These are phyloP conservation scores for Salvia hispanica DNA, from an alignment of 257 asterid genomes.

Conservation along the genomic window DNA sequence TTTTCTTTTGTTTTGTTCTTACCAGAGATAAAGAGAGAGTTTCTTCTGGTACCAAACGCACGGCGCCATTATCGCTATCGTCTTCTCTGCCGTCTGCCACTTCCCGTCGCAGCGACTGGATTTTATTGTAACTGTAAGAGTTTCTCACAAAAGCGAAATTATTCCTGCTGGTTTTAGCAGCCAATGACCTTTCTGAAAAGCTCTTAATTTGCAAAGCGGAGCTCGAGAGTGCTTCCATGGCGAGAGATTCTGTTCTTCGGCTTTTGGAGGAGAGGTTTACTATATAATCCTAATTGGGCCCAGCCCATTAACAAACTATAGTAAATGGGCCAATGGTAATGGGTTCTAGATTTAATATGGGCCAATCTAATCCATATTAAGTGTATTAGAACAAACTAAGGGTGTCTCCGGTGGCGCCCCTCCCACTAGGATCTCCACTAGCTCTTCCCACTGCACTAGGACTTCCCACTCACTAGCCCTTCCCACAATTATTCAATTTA, in stretches of 20 bases:
- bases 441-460: too few relatives aligned
- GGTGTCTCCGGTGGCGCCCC: too few relatives aligned
- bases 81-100: conserved; percentile 45
- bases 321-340: too few relatives aligned
- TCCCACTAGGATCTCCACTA: too few relatives aligned
- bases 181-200: conserved; percentile 35
- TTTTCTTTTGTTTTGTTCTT: conserved; percentile 1
- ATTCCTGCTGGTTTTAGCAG: conserved; percentile 8
- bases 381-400: too few relatives aligned
- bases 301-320: too few relatives aligned
- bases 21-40: conserved; percentile 47
- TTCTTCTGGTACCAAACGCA: conserved; percentile 44
- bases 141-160: conserved; percentile 27
- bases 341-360: neutral
- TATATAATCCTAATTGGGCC: too few relatives aligned
- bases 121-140: conserved; percentile 26
- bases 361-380: neutral
- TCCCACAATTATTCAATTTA: too few relatives aligned
- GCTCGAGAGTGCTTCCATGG: conserved; percentile 61
- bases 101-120: conserved; percentile 40
- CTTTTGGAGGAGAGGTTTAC: conserved; percentile 24
- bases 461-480: too few relatives aligned
- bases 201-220: conserved; percentile 44
- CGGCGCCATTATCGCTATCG: conserved; percentile 35
- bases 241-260: conserved; percentile 17